A percentile compares a stretch with the other conserved stretches of the same genome.
Evolutionary conservation across 2,329 filamentous ascomycete genomes (phyloP).

Genomic region (Colletotrichum melonis): DNA sequence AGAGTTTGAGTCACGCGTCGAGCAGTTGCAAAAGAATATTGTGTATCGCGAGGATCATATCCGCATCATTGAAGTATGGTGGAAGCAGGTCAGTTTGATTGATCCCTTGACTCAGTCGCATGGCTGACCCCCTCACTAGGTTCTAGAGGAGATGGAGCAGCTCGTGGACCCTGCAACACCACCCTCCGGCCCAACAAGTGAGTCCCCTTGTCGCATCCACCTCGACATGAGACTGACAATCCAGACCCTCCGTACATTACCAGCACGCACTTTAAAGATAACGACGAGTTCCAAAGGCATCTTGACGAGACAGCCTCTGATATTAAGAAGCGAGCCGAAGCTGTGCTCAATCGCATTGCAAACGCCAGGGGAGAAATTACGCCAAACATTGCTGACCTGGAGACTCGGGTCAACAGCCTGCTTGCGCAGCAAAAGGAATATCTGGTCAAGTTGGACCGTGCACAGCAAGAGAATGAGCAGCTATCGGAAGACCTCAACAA

Average conservation of each 20-base stretch:
- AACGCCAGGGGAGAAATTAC: conserved; percentile 64
- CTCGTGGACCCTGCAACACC: conserved; percentile 63
- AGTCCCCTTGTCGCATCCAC: conserved; percentile 2
- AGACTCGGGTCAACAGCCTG: conserved; percentile 79
- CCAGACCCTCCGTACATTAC: conserved; percentile 68
- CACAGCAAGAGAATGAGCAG: conserved; percentile 83
- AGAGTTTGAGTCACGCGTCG: conserved; percentile 82
- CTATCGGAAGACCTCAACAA: conserved; percentile 88
- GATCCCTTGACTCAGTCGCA: conserved; percentile 25
- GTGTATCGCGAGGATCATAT: conserved; percentile 93
- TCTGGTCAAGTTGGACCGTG: conserved; percentile 78
- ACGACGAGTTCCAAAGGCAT: conserved; percentile 83
- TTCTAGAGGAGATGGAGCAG: conserved; percentile 73
- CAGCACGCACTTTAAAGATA: conserved; percentile 70
- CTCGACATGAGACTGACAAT: conserved; percentile 41
- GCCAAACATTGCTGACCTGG: conserved; percentile 78
- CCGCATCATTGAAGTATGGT: conserved; percentile 91
- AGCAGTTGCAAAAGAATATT: conserved; percentile 81
- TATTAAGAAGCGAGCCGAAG: conserved; percentile 79
- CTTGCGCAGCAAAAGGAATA: conserved; percentile 87
- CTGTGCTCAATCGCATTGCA: conserved; percentile 71
- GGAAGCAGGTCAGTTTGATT: conserved; percentile 78
- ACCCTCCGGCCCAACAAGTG: conserved; percentile 30
- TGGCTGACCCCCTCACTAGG: conserved; percentile 51
- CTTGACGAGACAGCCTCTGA: conserved; percentile 79